Evolutionary conservation across 179 eudicot genomes (phyloP), one percentile per base, ranked within the genome.

Genomic region (Actinidia arguta): DNA sequence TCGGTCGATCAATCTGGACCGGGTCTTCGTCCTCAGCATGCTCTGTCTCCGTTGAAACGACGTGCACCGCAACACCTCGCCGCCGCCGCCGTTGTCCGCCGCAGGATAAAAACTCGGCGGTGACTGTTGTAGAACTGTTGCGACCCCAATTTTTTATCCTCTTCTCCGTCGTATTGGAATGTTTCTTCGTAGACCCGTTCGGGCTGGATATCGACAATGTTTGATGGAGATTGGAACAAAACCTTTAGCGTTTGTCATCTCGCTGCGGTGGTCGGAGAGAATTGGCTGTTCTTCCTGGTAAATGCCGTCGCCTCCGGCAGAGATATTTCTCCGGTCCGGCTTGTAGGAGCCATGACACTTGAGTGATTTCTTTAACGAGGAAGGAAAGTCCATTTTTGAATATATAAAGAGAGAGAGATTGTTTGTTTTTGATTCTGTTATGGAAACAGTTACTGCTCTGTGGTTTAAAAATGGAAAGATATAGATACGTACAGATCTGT

Each of bases 1-100:
- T 52, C 36, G 92, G 75, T 96, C 99, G 13, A 86, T 61, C 31
- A 96, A 66, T 85, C 99, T 90, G 12, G 99, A 96, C 59, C 48
- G 83, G 76, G 86, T 88, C 74, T 88, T 93, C 51, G 89, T 81
- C 79, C 90, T 88, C 42, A 89, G 56, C 24, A 86, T 51, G 31
- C 90, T 85, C 1, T 87, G 85, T n/a, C 92, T 79, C 82, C 86
- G 86, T 48, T 94, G 87, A 73, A 85, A 84, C 0, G 97, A 93
- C 1, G 93, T 88, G 56, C 94, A 91, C 72, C 85, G 84, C 58
- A 92, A 18, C 3, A 95, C 92, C 87, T 93, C 98, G 0, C 80
- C 82, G 0, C 79, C 73, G 9, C 73, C 73, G 8, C 22, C 17
- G 58, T 67, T 44, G 13, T 76, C 68, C 0, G 68, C 36, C 12